Conservation (phyloP, 331 rosid genomes). For the Pyrus hybrid region DNA sequence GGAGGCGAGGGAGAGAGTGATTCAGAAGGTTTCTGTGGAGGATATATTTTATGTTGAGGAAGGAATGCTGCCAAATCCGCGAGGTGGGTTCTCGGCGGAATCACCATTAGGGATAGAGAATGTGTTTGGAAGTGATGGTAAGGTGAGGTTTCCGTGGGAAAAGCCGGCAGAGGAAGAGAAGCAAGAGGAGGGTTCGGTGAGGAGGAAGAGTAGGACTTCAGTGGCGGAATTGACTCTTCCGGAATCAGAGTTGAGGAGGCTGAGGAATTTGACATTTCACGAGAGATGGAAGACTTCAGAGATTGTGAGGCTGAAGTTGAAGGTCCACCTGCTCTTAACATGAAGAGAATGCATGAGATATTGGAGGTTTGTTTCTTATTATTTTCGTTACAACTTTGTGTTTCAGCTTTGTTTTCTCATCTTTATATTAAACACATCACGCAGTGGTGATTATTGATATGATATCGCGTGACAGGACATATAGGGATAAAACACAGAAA, state of each 20-base stretch:
- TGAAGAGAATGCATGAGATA: conserved; percentile 93
- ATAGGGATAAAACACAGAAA: not conserved
- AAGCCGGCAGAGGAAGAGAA: conserved; percentile 48
- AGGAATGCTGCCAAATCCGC: conserved; percentile 74
- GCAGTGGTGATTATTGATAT: not conserved
- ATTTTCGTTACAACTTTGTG: conserved; percentile 8
- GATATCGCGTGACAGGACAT: not conserved
- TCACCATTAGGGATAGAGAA: conserved; percentile 56
- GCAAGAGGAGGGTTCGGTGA: conserved; percentile 17
- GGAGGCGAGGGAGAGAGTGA: conserved; percentile 25
- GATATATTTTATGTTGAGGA: conserved; percentile 79
- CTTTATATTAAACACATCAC: not conserved
- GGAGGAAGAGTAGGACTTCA: conserved; percentile 43
- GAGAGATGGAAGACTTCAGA: conserved; percentile 80
- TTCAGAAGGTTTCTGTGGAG: conserved; percentile 89
- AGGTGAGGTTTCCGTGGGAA: conserved; percentile 95
- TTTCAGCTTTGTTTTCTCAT: not conserved
- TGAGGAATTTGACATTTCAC: conserved; percentile 63
- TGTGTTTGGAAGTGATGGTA: conserved; percentile 58
- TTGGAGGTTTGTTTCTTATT: conserved; percentile 65
- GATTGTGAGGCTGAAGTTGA: conserved; percentile 81
- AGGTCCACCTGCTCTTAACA: conserved; percentile 90
- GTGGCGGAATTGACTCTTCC: conserved; percentile 91
- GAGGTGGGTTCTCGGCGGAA: conserved; percentile 69
- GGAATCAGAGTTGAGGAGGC: conserved; percentile 80